Evolutionary conservation across 1,284 basidiomycete genomes (phyloP).

Genomic region (Malassezia brasiliensis): DNA sequence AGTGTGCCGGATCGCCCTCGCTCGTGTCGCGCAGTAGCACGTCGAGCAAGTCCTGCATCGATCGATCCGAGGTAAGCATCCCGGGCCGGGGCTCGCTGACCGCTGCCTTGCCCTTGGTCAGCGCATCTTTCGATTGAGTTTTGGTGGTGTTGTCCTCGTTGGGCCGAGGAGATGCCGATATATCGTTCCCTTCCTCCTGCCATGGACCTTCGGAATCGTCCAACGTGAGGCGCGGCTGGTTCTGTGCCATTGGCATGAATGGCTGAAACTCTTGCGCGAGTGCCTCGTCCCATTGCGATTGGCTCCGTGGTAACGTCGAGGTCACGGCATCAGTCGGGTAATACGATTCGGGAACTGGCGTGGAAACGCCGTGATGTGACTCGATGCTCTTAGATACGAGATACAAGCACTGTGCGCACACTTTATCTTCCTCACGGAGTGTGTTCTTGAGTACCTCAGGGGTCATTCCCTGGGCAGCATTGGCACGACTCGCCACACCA

Average conservation of each 20-base stretch:
- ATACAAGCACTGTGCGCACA: background rate
- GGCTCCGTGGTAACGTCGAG: background rate
- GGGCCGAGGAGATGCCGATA: background rate
- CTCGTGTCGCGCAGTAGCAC: background rate
- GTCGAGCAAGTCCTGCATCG: background rate
- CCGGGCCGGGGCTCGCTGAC: background rate
- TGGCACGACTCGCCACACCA: background rate
- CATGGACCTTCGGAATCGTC: background rate
- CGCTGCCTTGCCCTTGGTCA: background rate
- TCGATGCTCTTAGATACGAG: background rate
- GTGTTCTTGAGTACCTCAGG: background rate
- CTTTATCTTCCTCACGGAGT: background rate
- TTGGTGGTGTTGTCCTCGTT: background rate
- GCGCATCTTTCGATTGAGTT: too few species aligned
- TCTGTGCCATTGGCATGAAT: slow-evolving; percentile 6
- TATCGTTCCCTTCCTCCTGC: background rate
- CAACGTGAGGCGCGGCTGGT: background rate
- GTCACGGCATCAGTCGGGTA: background rate
- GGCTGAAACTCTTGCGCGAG: background rate
- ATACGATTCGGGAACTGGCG: background rate
- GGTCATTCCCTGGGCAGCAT: background rate
- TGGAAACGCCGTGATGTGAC: background rate
- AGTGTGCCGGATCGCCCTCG: background rate
- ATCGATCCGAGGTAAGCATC: background rate
- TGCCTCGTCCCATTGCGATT: background rate